A percentile compares a stretch with the other conserved stretches of the same genome.
Conservation (phyloP, 805 yeast species). For the Ogataea haglerorum region DNA sequence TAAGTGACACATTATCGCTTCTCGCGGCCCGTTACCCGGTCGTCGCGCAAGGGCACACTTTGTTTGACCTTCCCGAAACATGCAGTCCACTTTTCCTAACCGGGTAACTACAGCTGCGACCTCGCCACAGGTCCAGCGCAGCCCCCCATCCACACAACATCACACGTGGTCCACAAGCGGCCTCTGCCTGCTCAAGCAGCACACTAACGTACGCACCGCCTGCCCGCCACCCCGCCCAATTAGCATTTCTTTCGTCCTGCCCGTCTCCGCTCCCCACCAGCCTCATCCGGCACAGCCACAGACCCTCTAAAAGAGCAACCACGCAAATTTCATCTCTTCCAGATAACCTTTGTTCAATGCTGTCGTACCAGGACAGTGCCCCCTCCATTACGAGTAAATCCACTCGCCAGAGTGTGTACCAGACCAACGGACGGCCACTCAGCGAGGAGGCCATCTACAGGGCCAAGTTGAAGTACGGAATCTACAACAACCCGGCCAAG, state of each 20-base stretch:
- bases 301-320: constrained; percentile 11
- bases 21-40: constrained; percentile 6
- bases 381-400: constrained; percentile 30
- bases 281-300: constrained; percentile 7
- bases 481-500: constrained; percentile 50
- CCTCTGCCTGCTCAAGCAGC: neutral
- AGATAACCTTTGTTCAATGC: constrained; percentile 18
- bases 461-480: constrained; percentile 69
- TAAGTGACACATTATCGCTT: constrained; percentile 6
- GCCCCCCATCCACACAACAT: neutral
- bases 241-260: neutral
- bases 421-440: constrained; percentile 65
- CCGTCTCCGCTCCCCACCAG: neutral
- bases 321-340: constrained; percentile 10
- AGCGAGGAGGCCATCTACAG: constrained; percentile 73
- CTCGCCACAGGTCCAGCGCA: constrained; percentile 4
- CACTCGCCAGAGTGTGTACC: constrained; percentile 49
- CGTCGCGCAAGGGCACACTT: neutral
- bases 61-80: constrained; percentile 7
- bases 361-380: constrained; percentile 28
- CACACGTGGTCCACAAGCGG: neutral
- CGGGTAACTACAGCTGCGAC: constrained; percentile 5
- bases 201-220: no score
- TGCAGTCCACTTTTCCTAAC: constrained; percentile 13
- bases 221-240: no score